Percentiles rank a stretch among this genome's conserved stretches.
Evolutionary conservation across 768 basidiomycete species (phyloP).

Genomic region (Mycena capillaripes): DNA sequence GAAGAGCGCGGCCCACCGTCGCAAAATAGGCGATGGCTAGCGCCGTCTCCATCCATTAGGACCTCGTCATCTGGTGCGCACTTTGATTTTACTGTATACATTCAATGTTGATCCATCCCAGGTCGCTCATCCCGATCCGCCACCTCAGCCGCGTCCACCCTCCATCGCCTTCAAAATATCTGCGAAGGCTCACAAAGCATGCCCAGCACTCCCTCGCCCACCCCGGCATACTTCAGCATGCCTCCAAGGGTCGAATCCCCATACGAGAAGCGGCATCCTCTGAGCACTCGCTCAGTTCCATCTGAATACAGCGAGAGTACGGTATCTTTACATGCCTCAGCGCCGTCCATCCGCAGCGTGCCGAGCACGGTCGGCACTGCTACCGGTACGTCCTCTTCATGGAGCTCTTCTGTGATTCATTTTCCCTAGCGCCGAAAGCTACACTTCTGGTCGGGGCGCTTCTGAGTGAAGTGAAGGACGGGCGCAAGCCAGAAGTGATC

Average conservation of each 20-base stretch:
- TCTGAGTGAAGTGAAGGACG: constrained; percentile 40
- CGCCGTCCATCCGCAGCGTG: constrained; percentile 18
- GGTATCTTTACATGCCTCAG: background rate
- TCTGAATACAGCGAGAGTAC: constrained; percentile 12
- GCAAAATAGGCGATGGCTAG: background rate
- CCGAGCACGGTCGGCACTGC: constrained; percentile 14
- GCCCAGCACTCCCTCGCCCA: background rate
- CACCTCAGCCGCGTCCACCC: constrained; percentile 1
- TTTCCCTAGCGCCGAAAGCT: constrained; percentile 30
- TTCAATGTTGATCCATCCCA: background rate
- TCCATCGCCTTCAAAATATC: background rate
- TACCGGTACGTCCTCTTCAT: constrained; percentile 1
- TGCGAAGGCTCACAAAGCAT: constrained; percentile 10
- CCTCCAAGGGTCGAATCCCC: background rate
- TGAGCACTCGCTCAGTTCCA: background rate
- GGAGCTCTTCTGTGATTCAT: background rate
- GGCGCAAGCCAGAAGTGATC: constrained; percentile 39
- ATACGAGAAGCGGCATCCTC: background rate
- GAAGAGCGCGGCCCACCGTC: constrained; percentile 13
- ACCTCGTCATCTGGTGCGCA: constrained; percentile 33
- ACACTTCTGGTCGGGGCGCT: constrained; percentile 42
- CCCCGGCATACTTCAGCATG: constrained; percentile 2
- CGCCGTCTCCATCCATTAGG: constrained; percentile 27
- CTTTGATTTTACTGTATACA: background rate
- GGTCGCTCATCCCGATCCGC: constrained; percentile 26